Evolutionary conservation across 179 eudicot species (phyloP).

Genomic region (Nepenthes alata): DNA sequence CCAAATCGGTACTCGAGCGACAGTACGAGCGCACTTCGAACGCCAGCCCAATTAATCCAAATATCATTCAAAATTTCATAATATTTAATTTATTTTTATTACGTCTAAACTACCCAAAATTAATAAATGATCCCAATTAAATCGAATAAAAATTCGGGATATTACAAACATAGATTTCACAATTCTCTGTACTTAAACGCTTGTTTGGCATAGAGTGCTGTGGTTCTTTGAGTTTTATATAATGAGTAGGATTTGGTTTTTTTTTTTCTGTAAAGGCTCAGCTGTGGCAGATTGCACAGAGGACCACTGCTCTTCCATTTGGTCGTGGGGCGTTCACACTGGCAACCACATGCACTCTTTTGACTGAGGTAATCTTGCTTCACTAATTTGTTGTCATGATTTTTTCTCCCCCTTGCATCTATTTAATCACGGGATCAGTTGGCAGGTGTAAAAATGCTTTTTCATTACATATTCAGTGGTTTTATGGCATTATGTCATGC

Average conservation of each 20-base stretch:
- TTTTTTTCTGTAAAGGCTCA: constrained; percentile 52
- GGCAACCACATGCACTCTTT: constrained; percentile 78
- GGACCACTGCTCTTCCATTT: constrained; percentile 93
- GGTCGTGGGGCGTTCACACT: constrained; percentile 99
- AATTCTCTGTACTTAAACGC: neutral
- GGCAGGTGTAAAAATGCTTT: neutral
- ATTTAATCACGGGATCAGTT: neutral
- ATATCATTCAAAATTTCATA: no score
- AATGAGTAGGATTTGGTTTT: constrained; percentile 3
- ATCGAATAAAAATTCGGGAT: no score
- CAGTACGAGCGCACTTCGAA: no score
- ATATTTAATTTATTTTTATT: no score
- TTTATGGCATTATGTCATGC: neutral
- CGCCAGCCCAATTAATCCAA: no score
- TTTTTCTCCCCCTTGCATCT: neutral
- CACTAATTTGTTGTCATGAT: constrained; percentile 3
- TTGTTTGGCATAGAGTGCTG: neutral
- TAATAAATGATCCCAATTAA: no score
- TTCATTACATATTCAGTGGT: neutral
- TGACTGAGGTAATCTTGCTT: constrained; percentile 64
- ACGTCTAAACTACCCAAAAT: no score
- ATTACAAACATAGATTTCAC: neutral
- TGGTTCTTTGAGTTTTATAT: neutral
- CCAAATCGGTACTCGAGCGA: no score
- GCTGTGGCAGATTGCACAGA: constrained; percentile 96